phyloP scores from a whole-genome alignment of 352 stramenopile species.

The Bremia lactucae region DNA sequence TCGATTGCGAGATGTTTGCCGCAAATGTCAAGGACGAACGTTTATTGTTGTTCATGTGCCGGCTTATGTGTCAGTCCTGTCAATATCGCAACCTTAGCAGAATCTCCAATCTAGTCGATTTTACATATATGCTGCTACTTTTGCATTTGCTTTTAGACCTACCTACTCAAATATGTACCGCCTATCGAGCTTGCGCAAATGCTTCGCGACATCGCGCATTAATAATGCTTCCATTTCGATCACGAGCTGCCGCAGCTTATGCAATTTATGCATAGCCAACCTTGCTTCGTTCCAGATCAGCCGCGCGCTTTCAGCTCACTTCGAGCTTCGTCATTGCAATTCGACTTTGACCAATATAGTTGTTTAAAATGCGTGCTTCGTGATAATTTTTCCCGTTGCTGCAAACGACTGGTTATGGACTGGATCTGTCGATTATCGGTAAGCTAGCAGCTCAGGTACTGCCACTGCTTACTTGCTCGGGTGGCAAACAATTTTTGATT shows the following conservation, averaged over 20 bases:
- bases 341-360: constrained; percentile 76
- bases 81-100: constrained; percentile 61
- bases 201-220: too few species aligned
- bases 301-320: constrained; percentile 63
- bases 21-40: constrained; percentile 42
- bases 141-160: constrained; percentile 68
- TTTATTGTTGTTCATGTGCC: constrained; percentile 70
- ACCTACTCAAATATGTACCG: constrained; percentile 84
- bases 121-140: constrained; percentile 51
- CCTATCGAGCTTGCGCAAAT: constrained; percentile 73
- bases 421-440: constrained; percentile 73
- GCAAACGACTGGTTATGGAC: constrained; percentile 65
- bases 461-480: constrained; percentile 64
- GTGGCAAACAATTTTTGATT: constrained; percentile 75
- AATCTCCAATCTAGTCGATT: constrained; percentile 77
- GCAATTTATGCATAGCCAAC: constrained; percentile 38
- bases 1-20: constrained; percentile 26
- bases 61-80: constrained; percentile 49
- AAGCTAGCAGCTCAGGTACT: constrained; percentile 32
- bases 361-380: constrained; percentile 63
- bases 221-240: constrained; percentile 79
- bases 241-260: constrained; percentile 79
- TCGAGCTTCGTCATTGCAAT: constrained; percentile 70
- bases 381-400: constrained; percentile 56
- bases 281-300: constrained; percentile 76